A percentile compares a stretch with the other conserved stretches of the same genome.
These are phyloP conservation scores for Metarhizium rileyi DNA, from an alignment of 2,329 filamentous ascomycete genomes.

Conservation along the genomic window DNA sequence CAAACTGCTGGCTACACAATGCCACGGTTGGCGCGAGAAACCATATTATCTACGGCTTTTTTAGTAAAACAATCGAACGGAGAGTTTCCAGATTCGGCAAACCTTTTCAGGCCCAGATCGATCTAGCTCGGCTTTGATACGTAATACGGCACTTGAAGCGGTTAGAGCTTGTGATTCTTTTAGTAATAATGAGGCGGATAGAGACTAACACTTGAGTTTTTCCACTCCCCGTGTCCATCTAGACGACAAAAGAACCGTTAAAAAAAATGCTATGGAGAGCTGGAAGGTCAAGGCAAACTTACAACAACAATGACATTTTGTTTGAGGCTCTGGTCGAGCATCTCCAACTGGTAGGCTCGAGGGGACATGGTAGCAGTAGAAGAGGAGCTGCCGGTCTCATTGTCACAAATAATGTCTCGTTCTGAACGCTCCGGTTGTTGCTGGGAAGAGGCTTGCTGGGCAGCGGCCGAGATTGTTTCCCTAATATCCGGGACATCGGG, in stretches of 20 bases:
- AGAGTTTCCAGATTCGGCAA: neutral
- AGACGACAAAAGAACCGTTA: neutral
- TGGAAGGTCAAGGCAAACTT: conserved; percentile 15
- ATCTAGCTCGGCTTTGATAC: conserved; percentile 57
- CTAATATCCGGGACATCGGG: conserved; percentile 6
- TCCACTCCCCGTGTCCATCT: conserved; percentile 76
- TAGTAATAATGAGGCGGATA: neutral
- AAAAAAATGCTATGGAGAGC: neutral
- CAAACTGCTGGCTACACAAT: conserved; percentile 56
- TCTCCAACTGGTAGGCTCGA: conserved; percentile 64
- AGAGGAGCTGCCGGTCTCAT: conserved; percentile 1
- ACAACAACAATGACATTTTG: conserved; percentile 65
- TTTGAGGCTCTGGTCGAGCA: conserved; percentile 60
- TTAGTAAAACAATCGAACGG: neutral
- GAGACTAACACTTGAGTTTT: conserved; percentile 63
- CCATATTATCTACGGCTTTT: conserved; percentile 46
- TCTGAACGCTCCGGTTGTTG: neutral
- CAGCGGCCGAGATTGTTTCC: conserved; percentile 11
- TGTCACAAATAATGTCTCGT: neutral
- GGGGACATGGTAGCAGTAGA: conserved; percentile 27
- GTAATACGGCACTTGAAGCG: conserved; percentile 48
- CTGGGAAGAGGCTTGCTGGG: conserved; percentile 4
- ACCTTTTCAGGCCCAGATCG: conserved; percentile 44
- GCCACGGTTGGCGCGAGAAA: conserved; percentile 62
- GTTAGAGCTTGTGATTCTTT: neutral